Conservation (phyloP, 2,329 filamentous ascomycete species). For the Alternaria novae-zelandiae region DNA sequence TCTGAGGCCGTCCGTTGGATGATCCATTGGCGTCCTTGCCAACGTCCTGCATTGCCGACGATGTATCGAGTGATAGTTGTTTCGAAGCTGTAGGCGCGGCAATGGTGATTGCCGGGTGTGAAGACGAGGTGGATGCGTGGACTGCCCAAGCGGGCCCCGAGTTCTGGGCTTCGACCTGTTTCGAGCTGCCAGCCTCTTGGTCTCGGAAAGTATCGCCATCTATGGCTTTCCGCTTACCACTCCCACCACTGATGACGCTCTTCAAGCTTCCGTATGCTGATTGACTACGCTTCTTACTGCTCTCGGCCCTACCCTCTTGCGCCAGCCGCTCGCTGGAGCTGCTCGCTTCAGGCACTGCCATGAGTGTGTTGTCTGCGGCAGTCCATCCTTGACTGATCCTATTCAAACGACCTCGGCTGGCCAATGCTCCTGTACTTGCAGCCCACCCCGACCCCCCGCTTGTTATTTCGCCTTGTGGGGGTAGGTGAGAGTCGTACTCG, state of each 20-base stretch:
- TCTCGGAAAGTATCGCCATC: slow-evolving; percentile 28
- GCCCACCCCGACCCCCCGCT: slow-evolving; percentile 35
- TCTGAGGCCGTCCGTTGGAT: slow-evolving; percentile 16
- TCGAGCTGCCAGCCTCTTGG: slow-evolving; percentile 21
- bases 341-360: slow-evolving; percentile 56
- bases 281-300: slow-evolving; percentile 40
- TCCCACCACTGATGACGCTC: slow-evolving; percentile 47
- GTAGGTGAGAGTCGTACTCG: slow-evolving; percentile 67
- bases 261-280: slow-evolving; percentile 49
- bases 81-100: slow-evolving; percentile 44
- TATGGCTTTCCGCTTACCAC: slow-evolving; percentile 35
- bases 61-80: slow-evolving; percentile 44
- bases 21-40: slow-evolving; percentile 11
- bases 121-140: slow-evolving; percentile 29
- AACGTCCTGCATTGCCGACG: slow-evolving; percentile 34
- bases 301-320: slow-evolving; percentile 32
- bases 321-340: slow-evolving; percentile 53
- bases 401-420: slow-evolving; percentile 39
- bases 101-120: slow-evolving; percentile 42
- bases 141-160: slow-evolving; percentile 39
- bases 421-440: slow-evolving; percentile 36
- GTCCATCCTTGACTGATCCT: slow-evolving; percentile 43
- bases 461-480: slow-evolving; percentile 65
- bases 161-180: slow-evolving; percentile 12
- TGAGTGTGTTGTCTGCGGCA: slow-evolving; percentile 49